Percentiles rank a stretch among this genome's conserved stretches.
Evolutionary conservation across 768 basidiomycete species (phyloP).

Genomic region (Cystofilobasidium macerans): DNA sequence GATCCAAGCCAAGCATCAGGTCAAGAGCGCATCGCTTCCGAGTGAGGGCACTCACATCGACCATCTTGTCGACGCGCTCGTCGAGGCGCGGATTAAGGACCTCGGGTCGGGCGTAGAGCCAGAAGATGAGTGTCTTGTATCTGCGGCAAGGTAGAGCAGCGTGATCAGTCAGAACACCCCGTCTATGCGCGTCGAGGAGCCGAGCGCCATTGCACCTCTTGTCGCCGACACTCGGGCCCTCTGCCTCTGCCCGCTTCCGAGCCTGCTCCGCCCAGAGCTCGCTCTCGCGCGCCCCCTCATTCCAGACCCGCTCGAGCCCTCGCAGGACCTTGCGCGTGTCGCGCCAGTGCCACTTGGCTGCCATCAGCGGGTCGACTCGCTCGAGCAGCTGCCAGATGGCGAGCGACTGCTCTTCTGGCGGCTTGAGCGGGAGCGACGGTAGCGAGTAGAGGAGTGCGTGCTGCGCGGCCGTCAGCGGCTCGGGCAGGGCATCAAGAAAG

Average conservation of each 20-base stretch:
- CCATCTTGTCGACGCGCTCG: slow-evolving; percentile 75
- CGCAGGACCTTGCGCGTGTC: slow-evolving; percentile 84
- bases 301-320: slow-evolving; percentile 63
- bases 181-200: background rate
- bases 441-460: slow-evolving; percentile 28
- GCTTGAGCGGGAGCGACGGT: slow-evolving; percentile 27
- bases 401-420: slow-evolving; percentile 48
- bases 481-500: slow-evolving; percentile 27
- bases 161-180: slow-evolving; percentile 5
- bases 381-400: slow-evolving; percentile 57
- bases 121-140: slow-evolving; percentile 76
- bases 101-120: slow-evolving; percentile 68
- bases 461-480: slow-evolving; percentile 22
- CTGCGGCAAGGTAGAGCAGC: slow-evolving; percentile 40
- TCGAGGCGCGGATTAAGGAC: slow-evolving; percentile 60
- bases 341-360: slow-evolving; percentile 86
- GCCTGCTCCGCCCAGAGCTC: slow-evolving; percentile 60
- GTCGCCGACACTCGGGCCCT: slow-evolving; percentile 26
- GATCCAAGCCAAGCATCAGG: background rate
- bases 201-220: slow-evolving; percentile 9
- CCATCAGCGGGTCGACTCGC: slow-evolving; percentile 59
- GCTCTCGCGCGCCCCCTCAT: slow-evolving; percentile 54
- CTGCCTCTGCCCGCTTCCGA: slow-evolving; percentile 23
- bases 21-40: background rate
- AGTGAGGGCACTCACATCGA: slow-evolving; percentile 48